Evolutionary conservation across 805 yeast species (phyloP).

Genomic region (Cyberlindnera japonica): DNA sequence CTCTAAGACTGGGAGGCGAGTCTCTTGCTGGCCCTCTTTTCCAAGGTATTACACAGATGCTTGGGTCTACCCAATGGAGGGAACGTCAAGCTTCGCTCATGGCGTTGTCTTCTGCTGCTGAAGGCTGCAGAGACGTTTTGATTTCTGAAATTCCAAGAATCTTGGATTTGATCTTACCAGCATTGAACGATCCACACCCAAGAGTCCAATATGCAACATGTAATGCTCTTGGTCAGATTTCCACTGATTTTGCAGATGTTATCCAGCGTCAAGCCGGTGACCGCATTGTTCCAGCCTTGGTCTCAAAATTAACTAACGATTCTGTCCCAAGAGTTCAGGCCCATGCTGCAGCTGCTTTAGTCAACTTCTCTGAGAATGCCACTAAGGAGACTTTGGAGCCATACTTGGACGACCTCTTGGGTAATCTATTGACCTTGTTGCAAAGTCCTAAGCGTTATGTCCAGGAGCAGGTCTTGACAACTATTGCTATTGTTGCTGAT

Average conservation of each 20-base stretch:
- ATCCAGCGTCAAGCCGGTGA: constrained; percentile 81
- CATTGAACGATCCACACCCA: constrained; percentile 81
- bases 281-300: constrained; percentile 80
- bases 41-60: constrained; percentile 81
- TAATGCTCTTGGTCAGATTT: constrained; percentile 94
- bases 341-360: constrained; percentile 98
- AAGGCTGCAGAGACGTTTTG: constrained; percentile 90
- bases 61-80: constrained; percentile 76
- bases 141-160: constrained; percentile 77
- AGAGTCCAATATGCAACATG: constrained; percentile 97
- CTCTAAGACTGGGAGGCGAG: constrained; percentile 80
- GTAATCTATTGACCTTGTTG: constrained; percentile 68
- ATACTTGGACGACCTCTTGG: constrained; percentile 77
- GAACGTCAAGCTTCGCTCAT: constrained; percentile 95
- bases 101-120: constrained; percentile 97
- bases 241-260: constrained; percentile 90
- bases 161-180: constrained; percentile 79
- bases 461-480: constrained; percentile 95
- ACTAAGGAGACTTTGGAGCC: constrained; percentile 85
- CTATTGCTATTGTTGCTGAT: constrained; percentile 96
- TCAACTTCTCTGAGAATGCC: constrained; percentile 92
- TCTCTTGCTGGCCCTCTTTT: constrained; percentile 82
- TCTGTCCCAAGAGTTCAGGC: constrained; percentile 92
- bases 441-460: constrained; percentile 89
- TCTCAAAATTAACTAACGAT: constrained; percentile 67